These are phyloP conservation scores for Neurospora sp. DNA, from an alignment of 2,329 filamentous ascomycete species.

Conservation along the genomic window DNA sequence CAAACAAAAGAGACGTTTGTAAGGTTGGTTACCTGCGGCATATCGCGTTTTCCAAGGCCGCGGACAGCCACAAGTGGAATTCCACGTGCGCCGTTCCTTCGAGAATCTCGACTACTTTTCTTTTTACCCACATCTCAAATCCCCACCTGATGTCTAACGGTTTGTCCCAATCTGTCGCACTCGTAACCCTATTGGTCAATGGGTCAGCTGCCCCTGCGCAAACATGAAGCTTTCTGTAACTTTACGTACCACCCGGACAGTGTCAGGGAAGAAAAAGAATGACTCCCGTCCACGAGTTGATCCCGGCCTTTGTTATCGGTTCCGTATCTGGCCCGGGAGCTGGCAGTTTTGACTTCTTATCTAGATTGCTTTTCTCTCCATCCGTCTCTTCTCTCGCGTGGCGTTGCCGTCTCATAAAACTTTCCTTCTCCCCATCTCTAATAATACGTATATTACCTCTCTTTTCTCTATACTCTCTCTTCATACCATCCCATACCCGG, in stretches of 20 bases:
- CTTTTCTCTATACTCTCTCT: background rate
- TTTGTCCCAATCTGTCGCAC: background rate
- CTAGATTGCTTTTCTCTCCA: background rate
- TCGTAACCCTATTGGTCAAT: slow-evolving; percentile 7
- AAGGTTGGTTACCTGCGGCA: slow-evolving; percentile 1
- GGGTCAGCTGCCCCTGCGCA: slow-evolving; percentile 5
- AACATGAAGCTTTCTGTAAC: background rate
- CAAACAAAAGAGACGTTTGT: background rate
- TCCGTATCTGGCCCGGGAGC: background rate
- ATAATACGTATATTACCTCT: background rate
- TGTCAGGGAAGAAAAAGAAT: background rate
- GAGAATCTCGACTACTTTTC: background rate
- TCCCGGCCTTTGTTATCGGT: background rate
- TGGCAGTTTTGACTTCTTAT: background rate
- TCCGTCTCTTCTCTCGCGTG: background rate
- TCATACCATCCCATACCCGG: background rate
- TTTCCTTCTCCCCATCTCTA: background rate
- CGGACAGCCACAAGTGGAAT: background rate
- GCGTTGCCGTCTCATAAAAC: background rate
- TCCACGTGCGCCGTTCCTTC: background rate
- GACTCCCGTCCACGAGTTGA: background rate
- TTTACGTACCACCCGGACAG: background rate
- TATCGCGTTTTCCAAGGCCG: background rate
- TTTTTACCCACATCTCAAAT: background rate
- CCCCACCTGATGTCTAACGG: background rate